Conservation (phyloP, 495 filamentous ascomycete genomes). For the Penicillium antarcticum region DNA sequence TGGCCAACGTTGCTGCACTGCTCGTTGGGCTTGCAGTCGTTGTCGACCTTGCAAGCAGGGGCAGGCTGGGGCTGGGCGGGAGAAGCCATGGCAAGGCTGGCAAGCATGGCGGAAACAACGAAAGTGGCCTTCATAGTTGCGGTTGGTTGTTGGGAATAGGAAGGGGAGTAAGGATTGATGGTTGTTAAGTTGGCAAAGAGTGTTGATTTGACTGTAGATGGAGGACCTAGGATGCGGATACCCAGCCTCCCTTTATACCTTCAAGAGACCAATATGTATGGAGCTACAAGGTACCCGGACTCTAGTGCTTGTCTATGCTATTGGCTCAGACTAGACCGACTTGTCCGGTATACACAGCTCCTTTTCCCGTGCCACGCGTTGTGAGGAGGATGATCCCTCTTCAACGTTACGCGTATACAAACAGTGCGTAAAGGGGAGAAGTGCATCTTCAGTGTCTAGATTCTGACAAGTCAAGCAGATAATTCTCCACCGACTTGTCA, state of each 20-base stretch:
- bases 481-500: too few relatives aligned
- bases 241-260: too few relatives aligned
- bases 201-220: not conserved
- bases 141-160: not conserved
- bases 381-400: not conserved
- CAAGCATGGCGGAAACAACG: constrained; percentile 7
- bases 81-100: constrained; percentile 6
- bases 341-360: too few relatives aligned
- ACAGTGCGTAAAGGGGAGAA: not conserved
- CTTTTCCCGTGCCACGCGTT: constrained; percentile 8
- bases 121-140: constrained; percentile 2
- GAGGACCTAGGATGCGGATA: not conserved
- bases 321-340: too few relatives aligned
- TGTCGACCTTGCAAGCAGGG: too few relatives aligned
- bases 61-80: not conserved
- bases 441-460: too few relatives aligned
- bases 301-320: too few relatives aligned
- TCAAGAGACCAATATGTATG: too few relatives aligned
- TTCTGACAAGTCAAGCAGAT: too few relatives aligned
- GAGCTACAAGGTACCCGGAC: too few relatives aligned
- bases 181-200: not conserved
- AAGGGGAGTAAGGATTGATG: not conserved
- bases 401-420: not conserved
- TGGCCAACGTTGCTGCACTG: not conserved
- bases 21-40: constrained; percentile 8